These are phyloP conservation scores for Rhazya stricta DNA, from an alignment of 257 asterid genomes.

Conservation along the genomic window DNA sequence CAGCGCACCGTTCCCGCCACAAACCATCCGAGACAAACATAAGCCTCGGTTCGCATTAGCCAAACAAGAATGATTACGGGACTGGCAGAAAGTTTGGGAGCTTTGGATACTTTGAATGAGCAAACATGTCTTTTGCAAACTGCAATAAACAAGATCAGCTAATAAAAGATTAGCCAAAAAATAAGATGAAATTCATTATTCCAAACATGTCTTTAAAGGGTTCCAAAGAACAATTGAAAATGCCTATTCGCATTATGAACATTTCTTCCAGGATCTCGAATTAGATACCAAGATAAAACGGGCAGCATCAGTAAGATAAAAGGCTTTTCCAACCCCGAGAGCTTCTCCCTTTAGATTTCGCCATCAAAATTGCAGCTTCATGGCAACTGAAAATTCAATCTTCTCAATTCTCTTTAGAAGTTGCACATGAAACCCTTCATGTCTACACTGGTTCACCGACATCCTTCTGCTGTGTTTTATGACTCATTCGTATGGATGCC, in stretches of 20 bases:
- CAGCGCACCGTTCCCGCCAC: no score
- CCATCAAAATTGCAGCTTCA: conserved; percentile 9
- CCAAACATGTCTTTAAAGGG: not conserved
- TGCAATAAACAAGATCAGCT: not conserved
- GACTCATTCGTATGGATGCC: conserved; percentile 19
- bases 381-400: not conserved
- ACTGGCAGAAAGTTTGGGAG: not conserved
- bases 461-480: conserved; percentile 8
- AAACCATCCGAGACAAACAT: no score
- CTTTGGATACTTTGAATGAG: not conserved
- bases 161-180: not conserved
- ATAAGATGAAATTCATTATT: not conserved
- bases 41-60: no score
- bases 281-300: not conserved
- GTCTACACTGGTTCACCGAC: not conserved
- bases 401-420: not conserved
- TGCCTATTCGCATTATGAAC: not conserved
- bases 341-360: conserved; percentile 1
- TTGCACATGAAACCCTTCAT: conserved; percentile 1
- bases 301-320: not conserved
- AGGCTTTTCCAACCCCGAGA: not conserved
- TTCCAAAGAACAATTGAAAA: not conserved
- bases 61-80: no score
- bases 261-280: not conserved
- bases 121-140: not conserved